A percentile compares a stretch with the other conserved stretches of the same genome.
phyloP scores from a whole-genome alignment of 1,284 basidiomycete genomes.

The Microbotryomycetes sp. region DNA sequence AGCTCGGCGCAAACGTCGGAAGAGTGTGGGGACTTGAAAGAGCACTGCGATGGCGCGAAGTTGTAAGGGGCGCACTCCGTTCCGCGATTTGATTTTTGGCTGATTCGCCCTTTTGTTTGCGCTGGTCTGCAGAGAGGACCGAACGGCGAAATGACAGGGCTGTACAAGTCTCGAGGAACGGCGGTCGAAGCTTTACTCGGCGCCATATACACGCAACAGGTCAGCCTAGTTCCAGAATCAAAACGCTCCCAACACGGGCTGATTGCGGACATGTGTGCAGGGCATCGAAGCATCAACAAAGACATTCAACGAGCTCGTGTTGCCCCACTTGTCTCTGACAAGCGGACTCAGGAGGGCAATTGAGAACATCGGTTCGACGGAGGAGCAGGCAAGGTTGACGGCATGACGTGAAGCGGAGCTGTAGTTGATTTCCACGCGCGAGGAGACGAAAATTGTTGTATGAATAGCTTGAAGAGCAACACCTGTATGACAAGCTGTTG shows the following conservation, averaged over 20 bases:
- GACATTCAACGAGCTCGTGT: slow-evolving; percentile 16
- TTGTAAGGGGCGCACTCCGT: not conserved
- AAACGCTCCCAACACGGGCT: no score
- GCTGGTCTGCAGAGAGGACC: not conserved
- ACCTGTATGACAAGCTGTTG: no score
- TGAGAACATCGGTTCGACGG: not conserved
- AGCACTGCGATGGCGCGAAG: slow-evolving; percentile 24
- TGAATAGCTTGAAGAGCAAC: no score
- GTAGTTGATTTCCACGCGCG: no score
- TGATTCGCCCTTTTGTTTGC: not conserved
- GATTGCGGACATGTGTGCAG: no score
- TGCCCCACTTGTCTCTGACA: slow-evolving; percentile 10
- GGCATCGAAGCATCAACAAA: slow-evolving; percentile 15
- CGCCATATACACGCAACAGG: slow-evolving; percentile 22
- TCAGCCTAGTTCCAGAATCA: not conserved
- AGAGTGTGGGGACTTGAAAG: slow-evolving; percentile 15
- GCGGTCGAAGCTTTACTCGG: slow-evolving; percentile 25
- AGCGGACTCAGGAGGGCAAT: not conserved
- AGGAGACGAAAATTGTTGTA: no score
- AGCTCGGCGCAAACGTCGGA: slow-evolving; percentile 24
- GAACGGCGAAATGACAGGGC: slow-evolving; percentile 17
- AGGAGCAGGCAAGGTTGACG: no score
- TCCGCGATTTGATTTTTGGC: not conserved
- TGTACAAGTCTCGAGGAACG: slow-evolving; percentile 26
- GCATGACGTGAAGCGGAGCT: no score